A percentile compares a stretch with the other conserved stretches of the same genome.
Evolutionary conservation across 495 filamentous ascomycete species (phyloP).

Genomic region (Hypoxylon fuscum): DNA sequence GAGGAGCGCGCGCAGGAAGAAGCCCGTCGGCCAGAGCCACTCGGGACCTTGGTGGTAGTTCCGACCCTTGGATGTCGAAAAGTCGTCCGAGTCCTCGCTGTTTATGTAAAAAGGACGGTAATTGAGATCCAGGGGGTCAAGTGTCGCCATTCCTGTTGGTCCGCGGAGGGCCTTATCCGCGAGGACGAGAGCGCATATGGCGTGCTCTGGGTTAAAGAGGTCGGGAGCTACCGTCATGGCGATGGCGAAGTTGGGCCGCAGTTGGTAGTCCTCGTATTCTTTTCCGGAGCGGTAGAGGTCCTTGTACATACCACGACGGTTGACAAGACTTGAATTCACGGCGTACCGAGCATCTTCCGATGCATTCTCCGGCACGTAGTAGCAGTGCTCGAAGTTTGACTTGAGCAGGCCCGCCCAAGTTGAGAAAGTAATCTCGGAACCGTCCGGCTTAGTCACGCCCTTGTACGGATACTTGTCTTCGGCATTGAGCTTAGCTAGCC

Average conservation of each 20-base stretch:
- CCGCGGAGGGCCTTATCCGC: conserved; percentile 83
- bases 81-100: conserved; percentile 88
- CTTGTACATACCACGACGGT: conserved; percentile 96
- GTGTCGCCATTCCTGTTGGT: conserved; percentile 93
- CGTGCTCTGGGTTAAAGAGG: conserved; percentile 81
- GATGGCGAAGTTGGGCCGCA: conserved; percentile 93
- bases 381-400: conserved; percentile 87
- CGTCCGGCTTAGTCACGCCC: conserved; percentile 71
- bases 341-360: conserved; percentile 79
- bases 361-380: conserved; percentile 77
- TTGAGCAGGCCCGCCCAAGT: conserved; percentile 87
- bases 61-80: conserved; percentile 87
- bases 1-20: conserved; percentile 88
- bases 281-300: conserved; percentile 92
- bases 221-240: conserved; percentile 94
- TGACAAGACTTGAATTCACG: conserved; percentile 79
- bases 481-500: conserved; percentile 73
- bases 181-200: conserved; percentile 77
- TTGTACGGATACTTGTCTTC: conserved; percentile 73
- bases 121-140: conserved; percentile 90
- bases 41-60: conserved; percentile 99
- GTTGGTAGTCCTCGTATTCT: conserved; percentile 96
- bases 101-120: conserved; percentile 96
- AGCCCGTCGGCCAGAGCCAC: conserved; percentile 99
- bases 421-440: conserved; percentile 70